Evolutionary conservation across 2,329 filamentous ascomycete genomes (phyloP), one percentile per base, ranked within the genome.

Genomic region (Exserohilum rostratum): DNA sequence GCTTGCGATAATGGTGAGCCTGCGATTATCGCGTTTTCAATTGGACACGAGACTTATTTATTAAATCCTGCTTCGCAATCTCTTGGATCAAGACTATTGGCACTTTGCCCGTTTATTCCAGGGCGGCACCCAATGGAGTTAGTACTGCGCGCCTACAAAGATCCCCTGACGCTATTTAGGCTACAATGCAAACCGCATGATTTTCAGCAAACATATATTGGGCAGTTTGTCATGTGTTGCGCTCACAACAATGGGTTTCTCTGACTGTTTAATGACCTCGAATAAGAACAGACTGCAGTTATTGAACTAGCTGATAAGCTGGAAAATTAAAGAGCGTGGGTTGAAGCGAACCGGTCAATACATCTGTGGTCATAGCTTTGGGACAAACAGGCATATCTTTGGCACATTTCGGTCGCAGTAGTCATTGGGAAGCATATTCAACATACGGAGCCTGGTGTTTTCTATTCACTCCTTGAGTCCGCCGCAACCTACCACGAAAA

Each of bases 131-230:
- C 10, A 20, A 53, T 42, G 17, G 7, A 39, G 44, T 48, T 53
- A 53, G 50, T 13, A 11, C 22, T 37, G 30, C 20, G 18, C 30
- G 50, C 44, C 50, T 53, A 35, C 37, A 35, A 38, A 10, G 20
- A 17, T 30, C 44, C 22, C 30, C 22, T 49, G 44, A 42, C 25
- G 25, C 11, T 35, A 35, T 11, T 13, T 12, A 53, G 44, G 50
- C 35, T 53, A 27, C 50, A 42, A 42, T 37, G 12, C 13, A 9
- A 2, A 37, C 15, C n/a, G 15, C 31, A 18, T 46, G 18, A 38
- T 31, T 6, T 6, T 15, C 35, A 35, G 25, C 13, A 11, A 12
- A 18, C 15, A 10, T 18, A 13, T 35, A 17, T 18, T 18, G 22
- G 7, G 22, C 4, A 25, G 4, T 25, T 25, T 25, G 39, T 15